Base-by-base conservation (phyloP, 192 early-diverging fungal species). In the Backusella tarrabulga region DNA sequence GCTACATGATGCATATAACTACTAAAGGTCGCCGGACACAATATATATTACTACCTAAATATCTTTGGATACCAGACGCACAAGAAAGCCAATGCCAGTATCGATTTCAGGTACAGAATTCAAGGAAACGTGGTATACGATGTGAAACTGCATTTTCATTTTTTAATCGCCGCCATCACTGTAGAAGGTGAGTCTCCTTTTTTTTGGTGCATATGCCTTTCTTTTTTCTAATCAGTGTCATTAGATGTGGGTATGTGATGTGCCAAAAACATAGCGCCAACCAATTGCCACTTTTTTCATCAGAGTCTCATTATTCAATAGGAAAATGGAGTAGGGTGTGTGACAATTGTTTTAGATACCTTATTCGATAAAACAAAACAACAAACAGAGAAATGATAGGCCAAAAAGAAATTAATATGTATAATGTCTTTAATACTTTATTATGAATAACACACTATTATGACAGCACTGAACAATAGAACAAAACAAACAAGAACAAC, bases 91-190 rank as follows among this genome's bases (percentile, higher is more conserved):
- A 78, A 38, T 81, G 80, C 15, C 80, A 81, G 67, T 78, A 68
- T 36, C 42, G 44, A 71, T 63, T 63, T 29, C 56, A 63, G 56
- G 56, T 23, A 63, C 56, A 63, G 56, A 63, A 63, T 26, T 34
- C 63, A 29, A 68, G 29, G n/a, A 52, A 68, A n/a, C 29, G 46
- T 1, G 26, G 40, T 11, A 32, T 29, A 23, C 75, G 26, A 68
- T 81, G 80, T 50, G 34, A 46, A n/a, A 72, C 76, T 19, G 26
- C 56, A 71, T 82, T 82, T 40, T 63, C 73, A 32, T 78, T 76
- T 50, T 78, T 78, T 21, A 73, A 75, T 12, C 69, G 80, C 34
- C 67, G 68, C 34, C 80, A 81, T 78, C 80, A 81, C 40, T 81
- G 80, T 50, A 67, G 80, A 69, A 75, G 73, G 78, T 71, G 75